Evolutionary conservation across 2,329 filamentous ascomycete species (phyloP), one percentile per base, ranked within the genome.

Genomic region (Capronia coronata): DNA sequence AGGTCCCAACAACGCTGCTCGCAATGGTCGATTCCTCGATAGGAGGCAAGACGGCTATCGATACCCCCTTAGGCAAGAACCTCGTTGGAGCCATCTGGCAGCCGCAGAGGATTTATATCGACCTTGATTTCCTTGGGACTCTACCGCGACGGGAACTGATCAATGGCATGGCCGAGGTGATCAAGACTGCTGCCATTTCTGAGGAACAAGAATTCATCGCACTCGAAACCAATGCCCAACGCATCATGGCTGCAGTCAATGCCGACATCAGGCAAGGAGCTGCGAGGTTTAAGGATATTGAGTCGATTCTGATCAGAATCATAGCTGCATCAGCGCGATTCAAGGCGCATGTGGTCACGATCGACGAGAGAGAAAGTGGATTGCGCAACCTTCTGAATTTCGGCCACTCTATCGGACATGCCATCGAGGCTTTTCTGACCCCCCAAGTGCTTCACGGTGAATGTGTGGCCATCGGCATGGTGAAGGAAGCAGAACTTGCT

Each of bases 1-100:
- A 98, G 70, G 90, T 98, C 40, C 93, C 93, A 1, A 98, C 93
- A 8, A 95, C 90, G 0, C 75, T 98, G 49, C 76, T 98, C 46
- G 82, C 93, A 57, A 98, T 98, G 93, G 93, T 98, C 35, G 93
- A 98, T 70, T 97, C 91, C 39, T 95, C 89, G 30, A 97, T 98
- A 64, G 93, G 93, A 55, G 93, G 93, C 56, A 98, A 98, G 76
- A 98, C 93, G 8, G 93, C 93, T 49, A 97, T 98, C 67, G 93
- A 98, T 65, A 94, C 88, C 0, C 90, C 91, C 6, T 80, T 90
- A 66, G 93, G 93, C 53, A 98, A 98, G 76, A 98, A 98, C 66
- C 72, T 98, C 55, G 83, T 98, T 49, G 93, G 93, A 2, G 83
- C 91, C 27, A 97, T 98, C 70, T 97, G 91, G 90, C 93, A 98